Conservation (phyloP, 768 basidiomycete species). For the Glaciozyma martinii region DNA sequence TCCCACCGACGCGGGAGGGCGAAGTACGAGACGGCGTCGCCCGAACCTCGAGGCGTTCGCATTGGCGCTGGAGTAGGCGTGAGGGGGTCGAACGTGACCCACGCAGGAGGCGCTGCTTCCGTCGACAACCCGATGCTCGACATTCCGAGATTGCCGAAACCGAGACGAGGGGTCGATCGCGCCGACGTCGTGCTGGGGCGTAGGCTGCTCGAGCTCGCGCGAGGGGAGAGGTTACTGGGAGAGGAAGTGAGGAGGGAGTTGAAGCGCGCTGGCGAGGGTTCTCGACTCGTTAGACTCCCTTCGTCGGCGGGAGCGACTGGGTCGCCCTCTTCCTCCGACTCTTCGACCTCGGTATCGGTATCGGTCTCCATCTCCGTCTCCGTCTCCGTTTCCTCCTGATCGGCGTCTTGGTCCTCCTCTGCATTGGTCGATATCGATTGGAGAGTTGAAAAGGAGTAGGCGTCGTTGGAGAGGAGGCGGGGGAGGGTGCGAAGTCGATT, state of each 20-base stretch:
- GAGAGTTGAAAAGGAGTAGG: not conserved
- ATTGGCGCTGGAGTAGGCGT: slow-evolving; percentile 29
- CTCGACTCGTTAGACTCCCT: too few relatives aligned
- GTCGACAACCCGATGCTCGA: not conserved
- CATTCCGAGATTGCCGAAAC: not conserved
- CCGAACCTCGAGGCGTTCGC: slow-evolving; percentile 18
- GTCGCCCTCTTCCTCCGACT: not conserved
- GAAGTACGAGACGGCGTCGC: slow-evolving; percentile 27
- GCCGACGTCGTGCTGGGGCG: slow-evolving; percentile 7
- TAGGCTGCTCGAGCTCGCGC: slow-evolving; percentile 21
- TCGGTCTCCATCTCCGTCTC: slow-evolving; percentile 40
- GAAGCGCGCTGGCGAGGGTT: too few relatives aligned
- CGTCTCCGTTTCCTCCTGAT: slow-evolving; percentile 38
- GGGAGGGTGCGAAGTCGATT: slow-evolving; percentile 12
- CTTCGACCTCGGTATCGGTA: slow-evolving; percentile 38
- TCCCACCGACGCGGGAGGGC: slow-evolving; percentile 18
- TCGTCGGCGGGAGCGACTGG: slow-evolving; percentile 8
- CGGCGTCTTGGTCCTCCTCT: not conserved
- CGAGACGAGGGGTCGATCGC: slow-evolving; percentile 8
- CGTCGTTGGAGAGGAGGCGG: slow-evolving; percentile 15
- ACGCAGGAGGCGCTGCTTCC: not conserved
- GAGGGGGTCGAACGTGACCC: slow-evolving; percentile 26
- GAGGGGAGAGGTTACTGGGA: slow-evolving; percentile 13
- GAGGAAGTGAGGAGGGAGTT: too few relatives aligned
- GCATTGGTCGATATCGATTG: not conserved